These are phyloP conservation scores for Hyphodiscus sp. DNA, from an alignment of 2,329 filamentous ascomycete species.

Conservation along the genomic window DNA sequence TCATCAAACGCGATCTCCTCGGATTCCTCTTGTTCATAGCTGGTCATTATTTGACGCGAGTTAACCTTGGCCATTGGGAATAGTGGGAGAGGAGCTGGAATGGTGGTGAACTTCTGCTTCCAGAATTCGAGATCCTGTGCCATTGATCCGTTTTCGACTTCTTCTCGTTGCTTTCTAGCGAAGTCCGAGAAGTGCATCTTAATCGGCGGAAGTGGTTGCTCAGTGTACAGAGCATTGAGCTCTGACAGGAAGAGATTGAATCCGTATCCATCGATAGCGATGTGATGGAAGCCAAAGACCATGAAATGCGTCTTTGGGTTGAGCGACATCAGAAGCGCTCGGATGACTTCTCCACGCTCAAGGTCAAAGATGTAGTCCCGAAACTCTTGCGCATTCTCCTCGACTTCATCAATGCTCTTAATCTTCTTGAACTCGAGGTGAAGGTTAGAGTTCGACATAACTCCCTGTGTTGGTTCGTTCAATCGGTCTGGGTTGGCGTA, in stretches of 20 bases:
- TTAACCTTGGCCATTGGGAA: constrained; percentile 27
- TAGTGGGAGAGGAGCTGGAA: constrained; percentile 28
- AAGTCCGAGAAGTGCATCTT: constrained; percentile 33
- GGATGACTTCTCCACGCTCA: constrained; percentile 10
- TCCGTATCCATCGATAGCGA: constrained; percentile 42
- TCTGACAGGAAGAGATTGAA: constrained; percentile 37
- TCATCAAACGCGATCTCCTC: background rate
- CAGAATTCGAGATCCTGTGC: constrained; percentile 31
- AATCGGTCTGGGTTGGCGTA: background rate
- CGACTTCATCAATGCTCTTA: background rate
- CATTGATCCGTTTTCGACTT: constrained; percentile 27
- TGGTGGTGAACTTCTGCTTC: constrained; percentile 23
- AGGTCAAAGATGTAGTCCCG: constrained; percentile 13
- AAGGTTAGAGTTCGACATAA: background rate
- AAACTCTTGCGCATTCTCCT: background rate
- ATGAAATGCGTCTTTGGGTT: constrained; percentile 31
- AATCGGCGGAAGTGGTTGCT: constrained; percentile 14
- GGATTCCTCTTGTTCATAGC: background rate
- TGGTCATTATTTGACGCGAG: constrained; percentile 6
- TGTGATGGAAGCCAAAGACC: constrained; percentile 41
- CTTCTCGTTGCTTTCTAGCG: constrained; percentile 28
- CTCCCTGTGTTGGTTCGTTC: background rate
- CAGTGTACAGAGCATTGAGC: constrained; percentile 36
- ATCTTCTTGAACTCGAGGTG: background rate
- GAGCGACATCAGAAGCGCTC: background rate